A percentile compares a stretch with the other conserved stretches of the same genome.
phyloP scores from a whole-genome alignment of 2,329 filamentous ascomycete species.

The Xylariaceae sp. region DNA sequence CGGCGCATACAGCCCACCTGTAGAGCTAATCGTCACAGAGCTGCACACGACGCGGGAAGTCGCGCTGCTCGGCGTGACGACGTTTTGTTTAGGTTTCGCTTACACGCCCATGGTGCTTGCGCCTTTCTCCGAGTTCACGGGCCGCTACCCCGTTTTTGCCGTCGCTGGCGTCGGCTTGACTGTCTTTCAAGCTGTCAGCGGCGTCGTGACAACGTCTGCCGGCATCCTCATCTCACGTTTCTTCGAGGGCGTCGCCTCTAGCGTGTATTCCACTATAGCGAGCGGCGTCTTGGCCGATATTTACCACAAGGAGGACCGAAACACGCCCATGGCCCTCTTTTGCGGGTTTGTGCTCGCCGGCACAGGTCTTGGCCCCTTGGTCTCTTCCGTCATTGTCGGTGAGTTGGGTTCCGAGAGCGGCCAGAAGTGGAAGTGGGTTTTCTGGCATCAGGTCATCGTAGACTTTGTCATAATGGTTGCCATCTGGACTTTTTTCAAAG shows the following conservation, averaged over 20 bases:
- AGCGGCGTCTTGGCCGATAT: slow-evolving; percentile 89
- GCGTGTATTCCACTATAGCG: slow-evolving; percentile 79
- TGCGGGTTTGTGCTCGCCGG: slow-evolving; percentile 72
- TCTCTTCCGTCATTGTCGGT: slow-evolving; percentile 63
- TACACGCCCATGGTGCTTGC: slow-evolving; percentile 83
- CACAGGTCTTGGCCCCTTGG: slow-evolving; percentile 71
- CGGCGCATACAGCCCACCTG: slow-evolving; percentile 70
- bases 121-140: slow-evolving; percentile 83
- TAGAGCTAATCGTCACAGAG: slow-evolving; percentile 57
- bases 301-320: slow-evolving; percentile 70
- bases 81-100: slow-evolving; percentile 76
- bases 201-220: slow-evolving; percentile 60
- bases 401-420: slow-evolving; percentile 41
- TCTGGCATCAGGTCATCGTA: slow-evolving; percentile 76
- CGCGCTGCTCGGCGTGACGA: slow-evolving; percentile 69
- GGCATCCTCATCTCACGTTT: slow-evolving; percentile 74
- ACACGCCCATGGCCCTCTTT: slow-evolving; percentile 86
- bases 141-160: slow-evolving; percentile 76
- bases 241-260: slow-evolving; percentile 69
- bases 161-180: slow-evolving; percentile 67
- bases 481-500: slow-evolving; percentile 66
- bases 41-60: slow-evolving; percentile 62
- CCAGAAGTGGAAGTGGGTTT: slow-evolving; percentile 72
- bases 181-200: slow-evolving; percentile 65
- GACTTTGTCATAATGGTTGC: slow-evolving; percentile 57